Base-by-base conservation (phyloP, 108 stramenopile species). In the Fistulifera pelliculosa region DNA sequence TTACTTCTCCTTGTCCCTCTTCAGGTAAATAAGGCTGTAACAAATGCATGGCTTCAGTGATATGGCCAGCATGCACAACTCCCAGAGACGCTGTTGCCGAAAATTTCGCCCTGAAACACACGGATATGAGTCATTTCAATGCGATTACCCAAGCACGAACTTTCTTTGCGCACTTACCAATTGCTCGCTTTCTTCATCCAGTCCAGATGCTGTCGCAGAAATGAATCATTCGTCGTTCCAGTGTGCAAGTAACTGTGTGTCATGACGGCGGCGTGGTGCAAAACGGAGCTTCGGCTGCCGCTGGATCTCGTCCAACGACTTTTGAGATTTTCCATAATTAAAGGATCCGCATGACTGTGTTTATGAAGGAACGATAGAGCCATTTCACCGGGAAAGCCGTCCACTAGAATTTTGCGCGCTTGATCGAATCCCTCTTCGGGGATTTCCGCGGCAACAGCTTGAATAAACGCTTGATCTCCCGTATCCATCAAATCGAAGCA, bases 181-280 rank as follows among this genome's bases (percentile, higher is more conserved):
- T 98, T 96, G 65, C 80, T 80, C 16, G 99, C 97, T 65, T 96
- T 94, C 52, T 93, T 95, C 89, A 99, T 87, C 96, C 96, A 99
- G 45, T 98, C 97, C 57, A 98, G 78, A 75, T 99, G 81, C 52
- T 98, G 90, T 50, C 99, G 74, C 55, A 98, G 60, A 64, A 99
- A 99, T 7, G 79, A 66, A 68, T 98, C 97, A 61, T 92, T 86
- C 61, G 95, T 95, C 6, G 97, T 99, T 11, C 99, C 97, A 24
- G 90, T 82, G 61, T 97, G 73, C 71, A 98, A 68, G 62, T 88
- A 96, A 24, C 75, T 77, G 69, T 98, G 93, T 14, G 97, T 78
- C 47, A 90, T 76, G 22, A 99, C 86, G 16, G 93, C 84, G 25
- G 91, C 89, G 65, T 95, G 92, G 77, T 99, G 99, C 59, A 97